phyloP scores from a whole-genome alignment of 352 stramenopile genomes.

The Aphanomyces invadans region DNA sequence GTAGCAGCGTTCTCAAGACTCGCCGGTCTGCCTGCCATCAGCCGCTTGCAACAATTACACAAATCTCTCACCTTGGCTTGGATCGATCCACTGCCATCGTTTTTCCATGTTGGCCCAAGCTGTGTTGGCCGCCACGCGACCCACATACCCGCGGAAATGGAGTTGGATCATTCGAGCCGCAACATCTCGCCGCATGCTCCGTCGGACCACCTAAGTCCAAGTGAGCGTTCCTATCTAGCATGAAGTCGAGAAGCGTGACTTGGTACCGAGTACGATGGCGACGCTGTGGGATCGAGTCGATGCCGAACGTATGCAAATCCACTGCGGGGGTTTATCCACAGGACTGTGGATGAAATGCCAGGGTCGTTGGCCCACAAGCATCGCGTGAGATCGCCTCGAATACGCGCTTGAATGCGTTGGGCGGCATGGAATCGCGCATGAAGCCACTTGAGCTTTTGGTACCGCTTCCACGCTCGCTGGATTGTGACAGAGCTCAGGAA shows the following conservation, averaged over 20 bases:
- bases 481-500: slow-evolving; percentile 50
- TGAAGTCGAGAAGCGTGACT: not conserved
- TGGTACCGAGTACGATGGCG: slow-evolving; percentile 45
- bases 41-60: not conserved
- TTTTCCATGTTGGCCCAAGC: slow-evolving; percentile 59
- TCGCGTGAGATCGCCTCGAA: slow-evolving; percentile 58
- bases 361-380: slow-evolving; percentile 59
- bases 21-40: not conserved
- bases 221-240: not conserved
- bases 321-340: slow-evolving; percentile 35
- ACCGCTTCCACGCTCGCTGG: slow-evolving; percentile 48
- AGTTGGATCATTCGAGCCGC: slow-evolving; percentile 41
- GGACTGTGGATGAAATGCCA: slow-evolving; percentile 32
- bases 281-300: slow-evolving; percentile 31
- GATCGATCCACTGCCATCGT: slow-evolving; percentile 62
- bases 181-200: slow-evolving; percentile 35
- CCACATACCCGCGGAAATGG: slow-evolving; percentile 40
- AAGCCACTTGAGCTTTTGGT: slow-evolving; percentile 37
- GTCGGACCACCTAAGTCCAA: slow-evolving; percentile 28
- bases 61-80: slow-evolving; percentile 1
- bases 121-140: slow-evolving; percentile 51
- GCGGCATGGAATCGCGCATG: slow-evolving; percentile 45
- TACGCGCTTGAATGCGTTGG: slow-evolving; percentile 41
- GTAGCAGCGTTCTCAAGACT: not conserved
- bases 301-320: slow-evolving; percentile 46